These are phyloP conservation scores for Umbelopsis sp. DNA, from an alignment of 192 early-diverging fungal species.

Conservation along the genomic window DNA sequence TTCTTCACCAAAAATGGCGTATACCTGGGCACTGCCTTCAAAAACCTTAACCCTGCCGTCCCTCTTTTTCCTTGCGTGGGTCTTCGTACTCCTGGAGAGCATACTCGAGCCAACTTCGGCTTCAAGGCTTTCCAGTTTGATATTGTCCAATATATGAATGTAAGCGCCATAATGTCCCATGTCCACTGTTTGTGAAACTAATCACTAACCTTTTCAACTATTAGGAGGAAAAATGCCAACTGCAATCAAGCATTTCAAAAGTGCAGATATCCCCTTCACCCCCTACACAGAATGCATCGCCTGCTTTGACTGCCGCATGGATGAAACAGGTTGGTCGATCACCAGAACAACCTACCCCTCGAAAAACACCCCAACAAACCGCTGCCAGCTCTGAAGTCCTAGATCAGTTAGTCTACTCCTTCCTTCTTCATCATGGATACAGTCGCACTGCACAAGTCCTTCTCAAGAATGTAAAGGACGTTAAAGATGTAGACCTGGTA, in stretches of 20 bases:
- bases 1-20: constrained; percentile 96
- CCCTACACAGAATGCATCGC: neutral
- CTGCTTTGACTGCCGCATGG: neutral
- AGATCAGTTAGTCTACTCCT: constrained; percentile 72
- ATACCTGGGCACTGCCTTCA: constrained; percentile 64
- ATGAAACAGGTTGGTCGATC: constrained; percentile 12
- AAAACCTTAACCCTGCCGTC: constrained; percentile 35
- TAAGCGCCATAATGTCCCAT: constrained; percentile 4
- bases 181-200: neutral
- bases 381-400: constrained; percentile 25
- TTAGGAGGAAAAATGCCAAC: neutral
- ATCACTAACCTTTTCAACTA: neutral
- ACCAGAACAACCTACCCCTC: neutral
- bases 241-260: neutral
- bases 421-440: constrained; percentile 86
- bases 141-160: constrained; percentile 68
- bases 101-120: constrained; percentile 81
- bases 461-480: neutral
- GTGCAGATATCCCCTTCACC: neutral
- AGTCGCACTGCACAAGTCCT: constrained; percentile 76
- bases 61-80: constrained; percentile 75
- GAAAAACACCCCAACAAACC: neutral
- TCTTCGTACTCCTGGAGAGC: constrained; percentile 71
- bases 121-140: constrained; percentile 67
- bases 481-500: neutral